Conservation (phyloP, 371 early-diverging fungal genomes). For the Mortierella sp. region DNA sequence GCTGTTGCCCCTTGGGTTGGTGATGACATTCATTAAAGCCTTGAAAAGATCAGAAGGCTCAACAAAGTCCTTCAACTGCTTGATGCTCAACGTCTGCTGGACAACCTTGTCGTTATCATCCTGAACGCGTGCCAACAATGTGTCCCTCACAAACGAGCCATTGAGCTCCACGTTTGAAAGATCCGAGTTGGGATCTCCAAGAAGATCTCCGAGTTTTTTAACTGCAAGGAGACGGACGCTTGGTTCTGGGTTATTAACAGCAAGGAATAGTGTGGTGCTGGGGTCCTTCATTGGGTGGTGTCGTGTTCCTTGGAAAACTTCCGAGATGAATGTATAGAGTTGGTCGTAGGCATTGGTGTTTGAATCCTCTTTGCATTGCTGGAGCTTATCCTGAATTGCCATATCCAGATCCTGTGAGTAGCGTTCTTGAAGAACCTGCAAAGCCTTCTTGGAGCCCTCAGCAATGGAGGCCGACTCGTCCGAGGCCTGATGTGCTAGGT, state of each 20-base stretch:
- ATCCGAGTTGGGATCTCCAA: slow-evolving; percentile 53
- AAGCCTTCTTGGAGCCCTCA: slow-evolving; percentile 48
- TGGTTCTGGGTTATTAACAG: slow-evolving; percentile 73
- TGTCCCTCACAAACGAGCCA: slow-evolving; percentile 59
- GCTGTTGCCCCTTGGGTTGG: slow-evolving; percentile 27
- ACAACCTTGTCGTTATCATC: slow-evolving; percentile 60
- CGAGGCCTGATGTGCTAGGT: slow-evolving; percentile 48
- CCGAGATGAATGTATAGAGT: slow-evolving; percentile 68
- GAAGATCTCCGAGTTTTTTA: slow-evolving; percentile 63
- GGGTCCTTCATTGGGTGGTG: slow-evolving; percentile 73
- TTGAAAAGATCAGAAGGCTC: slow-evolving; percentile 33
- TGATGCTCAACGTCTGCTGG: slow-evolving; percentile 49
- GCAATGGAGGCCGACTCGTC: slow-evolving; percentile 33
- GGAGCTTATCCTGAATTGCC: slow-evolving; percentile 59
- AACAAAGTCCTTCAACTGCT: slow-evolving; percentile 43
- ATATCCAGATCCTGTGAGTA: slow-evolving; percentile 66
- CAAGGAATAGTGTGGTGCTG: slow-evolving; percentile 76
- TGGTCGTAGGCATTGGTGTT: slow-evolving; percentile 49
- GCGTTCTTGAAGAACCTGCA: slow-evolving; percentile 64
- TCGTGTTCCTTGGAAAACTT: slow-evolving; percentile 70
- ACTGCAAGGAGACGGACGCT: slow-evolving; percentile 72
- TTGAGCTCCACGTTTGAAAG: slow-evolving; percentile 26
- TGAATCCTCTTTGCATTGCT: slow-evolving; percentile 37
- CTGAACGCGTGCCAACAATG: slow-evolving; percentile 63
- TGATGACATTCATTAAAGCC: slow-evolving; percentile 37